Evolutionary conservation across 148 eudicot genomes (phyloP).

Genomic region (Chenopodium formosanum): DNA sequence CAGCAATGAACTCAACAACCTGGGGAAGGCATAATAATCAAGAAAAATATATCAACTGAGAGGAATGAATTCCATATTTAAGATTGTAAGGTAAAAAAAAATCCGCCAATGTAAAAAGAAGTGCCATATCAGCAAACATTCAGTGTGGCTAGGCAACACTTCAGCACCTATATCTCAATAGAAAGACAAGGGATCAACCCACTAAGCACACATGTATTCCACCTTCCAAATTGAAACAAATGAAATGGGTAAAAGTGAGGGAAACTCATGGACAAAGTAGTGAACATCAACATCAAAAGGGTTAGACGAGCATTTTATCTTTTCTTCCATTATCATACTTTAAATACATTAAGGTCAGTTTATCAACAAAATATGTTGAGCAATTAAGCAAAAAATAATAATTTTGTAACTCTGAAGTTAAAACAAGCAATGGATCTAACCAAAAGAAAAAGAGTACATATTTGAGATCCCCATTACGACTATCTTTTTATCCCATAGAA

Average conservation of each 20-base stretch:
- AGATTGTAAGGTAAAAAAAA: not conserved
- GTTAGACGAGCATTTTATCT: not conserved
- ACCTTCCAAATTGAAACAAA: not conserved
- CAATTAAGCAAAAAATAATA: not conserved
- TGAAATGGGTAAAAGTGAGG: not conserved
- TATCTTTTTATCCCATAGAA: not conserved
- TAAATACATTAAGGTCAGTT: not conserved
- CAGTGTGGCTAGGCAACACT: not conserved
- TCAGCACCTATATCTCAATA: not conserved
- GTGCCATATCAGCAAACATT: not conserved
- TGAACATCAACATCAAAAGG: not conserved
- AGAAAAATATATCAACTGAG: not conserved
- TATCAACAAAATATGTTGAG: not conserved
- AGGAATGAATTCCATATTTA: not conserved
- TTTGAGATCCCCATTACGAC: not conserved
- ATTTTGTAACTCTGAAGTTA: not conserved
- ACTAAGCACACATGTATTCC: not conserved
- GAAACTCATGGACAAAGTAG: not conserved
- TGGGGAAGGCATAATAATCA: constrained; percentile 22
- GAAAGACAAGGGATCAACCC: not conserved
- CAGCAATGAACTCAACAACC: constrained; percentile 96
- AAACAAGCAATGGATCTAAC: not conserved
- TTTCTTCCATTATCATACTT: not conserved
- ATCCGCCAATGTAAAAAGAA: not conserved
- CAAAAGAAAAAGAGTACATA: not conserved